Evolutionary conservation across 495 filamentous ascomycete genomes (phyloP), one percentile per base, ranked within the genome.

Genomic region (Chaetomium cochliodes): DNA sequence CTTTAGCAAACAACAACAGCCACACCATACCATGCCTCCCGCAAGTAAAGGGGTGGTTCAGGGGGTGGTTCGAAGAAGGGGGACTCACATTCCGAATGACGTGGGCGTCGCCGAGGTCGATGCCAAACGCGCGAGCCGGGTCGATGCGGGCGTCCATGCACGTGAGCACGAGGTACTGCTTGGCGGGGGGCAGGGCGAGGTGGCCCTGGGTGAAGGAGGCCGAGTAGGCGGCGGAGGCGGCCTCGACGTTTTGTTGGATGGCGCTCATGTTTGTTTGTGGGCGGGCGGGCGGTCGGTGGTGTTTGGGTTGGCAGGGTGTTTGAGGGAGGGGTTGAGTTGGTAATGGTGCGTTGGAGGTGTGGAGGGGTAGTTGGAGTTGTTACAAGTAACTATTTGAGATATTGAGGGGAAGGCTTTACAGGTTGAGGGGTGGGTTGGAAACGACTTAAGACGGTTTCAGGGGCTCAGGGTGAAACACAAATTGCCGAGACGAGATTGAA

Each of bases 141-240:
- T 93, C 88, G 65, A 96, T 86, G 13, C 92, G 86, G 1, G 91
- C 89, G 70, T 96, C 91, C 90, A 93, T 94, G 77, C 92, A 96
- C 3, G 90, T 91, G 44, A 82, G 67, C 39, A 89, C 78, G 15
- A 83, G 77, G 67, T 87, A 88, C 67, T 87, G 82, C 79, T 91
- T 90, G 20, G 86, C 82, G 0, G 91, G 91, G 1, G 90, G 90
- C 7, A 92, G 82, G n/a, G 84, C 78, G 0, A 93, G 81, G 55
- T 86, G 53, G 16, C 88, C 89, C 54, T 89, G 74, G 16, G 76
- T 84, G 71, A 93, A 92, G 13, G 72, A 79, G 18, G 82, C 72
- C 0, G 81, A 83, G 71, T 93, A 92, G 23, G 77, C 65, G 20
- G 78, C 79, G 67, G 92, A 92, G 50, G 82, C 76, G 52, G 78